Conservation (phyloP, 805 yeast genomes). For the Candida wancherniae region DNA sequence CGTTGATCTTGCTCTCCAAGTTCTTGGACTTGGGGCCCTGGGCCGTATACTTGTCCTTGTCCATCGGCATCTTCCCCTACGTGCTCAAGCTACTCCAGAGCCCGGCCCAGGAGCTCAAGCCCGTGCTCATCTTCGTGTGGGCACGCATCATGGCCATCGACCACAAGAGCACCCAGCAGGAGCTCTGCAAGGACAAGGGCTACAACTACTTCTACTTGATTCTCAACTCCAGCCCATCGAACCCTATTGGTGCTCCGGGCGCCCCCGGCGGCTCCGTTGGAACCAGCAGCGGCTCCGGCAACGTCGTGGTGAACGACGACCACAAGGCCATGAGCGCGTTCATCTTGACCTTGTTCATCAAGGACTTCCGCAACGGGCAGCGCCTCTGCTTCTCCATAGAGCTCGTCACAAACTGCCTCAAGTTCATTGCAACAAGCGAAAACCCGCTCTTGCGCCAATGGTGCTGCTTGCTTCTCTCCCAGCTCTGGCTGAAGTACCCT, state of each 20-base stretch:
- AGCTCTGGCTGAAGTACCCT: conserved; percentile 65
- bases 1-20: conserved; percentile 74
- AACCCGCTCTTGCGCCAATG: conserved; percentile 88
- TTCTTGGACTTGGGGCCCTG: conserved; percentile 94
- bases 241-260: conserved; percentile 28
- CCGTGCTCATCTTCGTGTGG: conserved; percentile 94
- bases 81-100: conserved; percentile 84
- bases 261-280: conserved; percentile 25
- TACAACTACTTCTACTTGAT: conserved; percentile 82
- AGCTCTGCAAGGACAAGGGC: conserved; percentile 85
- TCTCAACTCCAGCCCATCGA: conserved; percentile 43
- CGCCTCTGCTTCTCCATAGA: conserved; percentile 72
- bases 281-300: conserved; percentile 15
- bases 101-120: conserved; percentile 93
- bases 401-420: conserved; percentile 60
- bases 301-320: conserved; percentile 57
- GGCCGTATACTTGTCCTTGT: conserved; percentile 90
- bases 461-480: conserved; percentile 78
- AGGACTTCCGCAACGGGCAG: conserved; percentile 77
- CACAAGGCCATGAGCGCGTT: conserved; percentile 96
- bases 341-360: conserved; percentile 76
- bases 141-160: conserved; percentile 97
- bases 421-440: conserved; percentile 66
- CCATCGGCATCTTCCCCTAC: conserved; percentile 95
- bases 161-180: conserved; percentile 83